Evolutionary conservation across 306 rosid species (phyloP).

Genomic region (Sindora glabra): DNA sequence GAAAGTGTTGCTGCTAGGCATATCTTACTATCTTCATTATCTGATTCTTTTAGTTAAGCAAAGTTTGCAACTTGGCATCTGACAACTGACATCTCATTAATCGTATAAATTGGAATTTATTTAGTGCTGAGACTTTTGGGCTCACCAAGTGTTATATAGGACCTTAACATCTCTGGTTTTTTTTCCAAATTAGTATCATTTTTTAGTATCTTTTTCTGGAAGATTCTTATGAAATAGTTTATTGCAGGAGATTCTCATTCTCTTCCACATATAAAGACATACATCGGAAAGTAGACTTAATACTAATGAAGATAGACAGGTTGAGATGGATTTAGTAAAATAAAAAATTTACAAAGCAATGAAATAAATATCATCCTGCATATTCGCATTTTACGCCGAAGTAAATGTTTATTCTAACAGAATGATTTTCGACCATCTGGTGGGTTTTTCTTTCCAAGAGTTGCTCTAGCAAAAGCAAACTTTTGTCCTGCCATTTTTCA

Average conservation of each 20-base stretch:
- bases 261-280: too few relatives aligned
- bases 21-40: not conserved
- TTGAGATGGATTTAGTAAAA: not conserved
- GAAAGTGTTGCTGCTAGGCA: not conserved
- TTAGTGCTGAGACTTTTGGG: not conserved
- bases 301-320: too few relatives aligned
- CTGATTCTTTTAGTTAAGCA: not conserved
- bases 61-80: not conserved
- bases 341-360: not conserved
- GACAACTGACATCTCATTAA: too few relatives aligned
- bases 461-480: conserved; percentile 33
- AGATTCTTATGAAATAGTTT: not conserved
- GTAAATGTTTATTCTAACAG: not conserved
- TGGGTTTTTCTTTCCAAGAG: conserved; percentile 42
- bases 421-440: conserved; percentile 9
- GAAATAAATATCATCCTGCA: not conserved
- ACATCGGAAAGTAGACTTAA: too few relatives aligned
- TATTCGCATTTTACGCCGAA: not conserved
- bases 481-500: conserved; percentile 61
- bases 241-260: too few relatives aligned
- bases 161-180: not conserved
- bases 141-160: not conserved
- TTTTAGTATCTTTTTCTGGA: not conserved
- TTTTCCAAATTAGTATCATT: not conserved
- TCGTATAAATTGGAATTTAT: not conserved